Base-by-base conservation (phyloP, 495 filamentous ascomycete species). In the Podospora pseudocomata region DNA sequence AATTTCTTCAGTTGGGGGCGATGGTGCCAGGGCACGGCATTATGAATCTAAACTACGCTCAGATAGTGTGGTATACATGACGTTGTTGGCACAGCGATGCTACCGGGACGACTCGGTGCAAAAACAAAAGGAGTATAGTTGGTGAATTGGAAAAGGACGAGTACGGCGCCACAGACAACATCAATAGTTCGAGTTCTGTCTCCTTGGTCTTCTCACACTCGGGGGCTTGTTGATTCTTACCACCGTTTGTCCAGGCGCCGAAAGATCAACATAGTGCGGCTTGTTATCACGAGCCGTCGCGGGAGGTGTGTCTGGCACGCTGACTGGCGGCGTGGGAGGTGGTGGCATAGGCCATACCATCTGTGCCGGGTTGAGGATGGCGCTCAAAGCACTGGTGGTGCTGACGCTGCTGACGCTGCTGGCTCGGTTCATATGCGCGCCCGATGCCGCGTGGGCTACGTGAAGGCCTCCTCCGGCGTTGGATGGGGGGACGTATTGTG, bases 261-360 rank as follows among this genome's bases (percentile, higher is more conserved):
- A 20, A 23, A 72, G 69, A 23, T 67, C 54, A 20, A 72, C 39
- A 63, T 67, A 69, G 15, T n/a, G 55, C 5, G n/a, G n/a, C n/a
- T 19, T 11, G 7, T 58, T 19, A 5, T 56, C 3, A 64, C 66
- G 16, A 32, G 63, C 55, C 28, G 34, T 34, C 26, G 44, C 2
- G 11, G 23, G 20, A 16, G 53, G 30, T 4, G 53, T 65, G 23
- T 57, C n/a, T 28, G 55, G 53, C 7, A 15, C 56, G 54, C 68
- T 67, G 4, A 53, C 60, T 5, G 70, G 55, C 20, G 70, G 65
- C 23, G 70, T 67, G 19, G 55, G 63, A 49, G 39, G 39, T 2
- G 67, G 67, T 39, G 70, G 70, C 67, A 72, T 69, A 32, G 67
- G 70, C 64, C 67, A 72, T 4, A 67, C 60, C 56, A 67, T 69